phyloP scores from a whole-genome alignment of 1,284 basidiomycete genomes.

The Coniophora puteana region DNA sequence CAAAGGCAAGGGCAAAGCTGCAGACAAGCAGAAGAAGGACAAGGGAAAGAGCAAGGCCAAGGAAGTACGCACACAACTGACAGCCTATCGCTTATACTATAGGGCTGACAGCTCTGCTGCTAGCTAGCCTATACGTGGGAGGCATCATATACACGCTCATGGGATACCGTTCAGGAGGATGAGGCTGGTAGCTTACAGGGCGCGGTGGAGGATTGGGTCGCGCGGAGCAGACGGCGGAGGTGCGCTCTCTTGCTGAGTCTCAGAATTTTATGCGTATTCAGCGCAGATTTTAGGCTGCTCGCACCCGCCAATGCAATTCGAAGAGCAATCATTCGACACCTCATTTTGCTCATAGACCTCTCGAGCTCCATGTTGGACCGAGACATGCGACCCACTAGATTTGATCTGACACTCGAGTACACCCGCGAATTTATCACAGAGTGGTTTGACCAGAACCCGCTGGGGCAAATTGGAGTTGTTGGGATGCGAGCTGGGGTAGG shows the following conservation, averaged over 20 bases:
- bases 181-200: conserved; percentile 88
- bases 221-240: conserved; percentile 82
- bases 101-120: too few species aligned
- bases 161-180: conserved; percentile 97
- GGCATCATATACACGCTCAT: conserved; percentile 89
- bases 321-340: conserved; percentile 93
- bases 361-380: conserved; percentile 92
- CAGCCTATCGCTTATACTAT: not conserved
- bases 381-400: conserved; percentile 92
- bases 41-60: conserved; percentile 46
- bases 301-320: conserved; percentile 86
- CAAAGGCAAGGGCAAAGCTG: conserved; percentile 41
- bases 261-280: conserved; percentile 8
- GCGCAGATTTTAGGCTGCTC: conserved; percentile 46
- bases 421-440: conserved; percentile 89
- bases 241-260: conserved; percentile 28
- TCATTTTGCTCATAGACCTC: conserved; percentile 88
- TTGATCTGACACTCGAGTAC: conserved; percentile 87
- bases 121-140: conserved; percentile 93
- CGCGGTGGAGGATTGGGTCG: conserved; percentile 87
- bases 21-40: conserved; percentile 36
- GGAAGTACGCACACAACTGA: conserved; percentile 37
- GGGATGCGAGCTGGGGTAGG: conserved; percentile 88
- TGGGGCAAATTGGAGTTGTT: conserved; percentile 95
- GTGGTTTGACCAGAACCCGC: conserved; percentile 99